A percentile compares a stretch with the other conserved stretches of the same genome.
phyloP scores from a whole-genome alignment of 306 rosid species.

The Lagenaria siceraria region DNA sequence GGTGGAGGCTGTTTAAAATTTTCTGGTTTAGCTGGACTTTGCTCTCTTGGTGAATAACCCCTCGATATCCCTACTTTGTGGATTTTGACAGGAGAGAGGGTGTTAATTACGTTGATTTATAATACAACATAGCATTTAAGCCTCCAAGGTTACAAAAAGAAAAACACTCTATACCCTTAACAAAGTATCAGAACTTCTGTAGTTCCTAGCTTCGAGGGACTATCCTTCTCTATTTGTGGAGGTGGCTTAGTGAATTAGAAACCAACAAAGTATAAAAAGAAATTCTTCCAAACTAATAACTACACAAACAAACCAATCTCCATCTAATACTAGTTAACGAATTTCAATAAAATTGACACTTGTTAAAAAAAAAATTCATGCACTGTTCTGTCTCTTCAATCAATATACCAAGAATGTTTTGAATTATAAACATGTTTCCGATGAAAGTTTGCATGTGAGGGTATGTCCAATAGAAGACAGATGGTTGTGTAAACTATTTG shows the following conservation, averaged over 20 bases:
- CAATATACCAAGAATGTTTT: background rate
- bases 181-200: background rate
- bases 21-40: background rate
- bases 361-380: background rate
- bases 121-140: background rate
- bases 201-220: background rate
- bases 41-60: background rate
- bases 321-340: background rate
- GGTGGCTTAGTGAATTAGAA: background rate
- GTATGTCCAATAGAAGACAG: background rate
- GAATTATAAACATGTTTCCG: background rate
- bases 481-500: background rate
- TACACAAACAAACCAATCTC: background rate
- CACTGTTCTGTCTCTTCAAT: background rate
- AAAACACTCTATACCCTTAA: background rate
- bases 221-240: background rate
- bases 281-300: background rate
- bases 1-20: background rate
- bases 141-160: background rate
- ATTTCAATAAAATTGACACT: background rate
- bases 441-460: background rate
- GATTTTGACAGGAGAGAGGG: background rate
- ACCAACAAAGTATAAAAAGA: background rate
- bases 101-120: background rate
- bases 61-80: background rate